phyloP scores from a whole-genome alignment of 495 filamentous ascomycete species.

The Zalerion maritima region DNA sequence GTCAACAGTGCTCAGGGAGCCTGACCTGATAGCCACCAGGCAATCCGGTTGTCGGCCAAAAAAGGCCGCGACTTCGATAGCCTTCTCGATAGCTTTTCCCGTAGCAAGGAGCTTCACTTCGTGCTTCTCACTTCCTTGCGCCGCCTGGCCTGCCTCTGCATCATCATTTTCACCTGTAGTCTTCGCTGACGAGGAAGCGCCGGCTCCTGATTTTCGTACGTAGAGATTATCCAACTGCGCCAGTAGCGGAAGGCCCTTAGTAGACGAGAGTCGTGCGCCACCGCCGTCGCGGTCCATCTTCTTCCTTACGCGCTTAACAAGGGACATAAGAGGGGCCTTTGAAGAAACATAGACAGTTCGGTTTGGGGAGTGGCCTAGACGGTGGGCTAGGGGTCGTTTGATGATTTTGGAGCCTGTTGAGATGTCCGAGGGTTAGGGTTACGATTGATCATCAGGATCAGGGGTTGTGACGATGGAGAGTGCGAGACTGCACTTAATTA shows the following conservation, averaged over 20 bases:
- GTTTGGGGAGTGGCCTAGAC: slow-evolving; percentile 43
- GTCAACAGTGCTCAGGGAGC: slow-evolving; percentile 54
- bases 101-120: slow-evolving; percentile 66
- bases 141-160: slow-evolving; percentile 6
- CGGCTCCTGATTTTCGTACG: slow-evolving; percentile 25
- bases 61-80: slow-evolving; percentile 45
- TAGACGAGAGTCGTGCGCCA: slow-evolving; percentile 13
- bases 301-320: slow-evolving; percentile 64
- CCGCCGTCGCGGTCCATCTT: slow-evolving; percentile 56
- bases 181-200: slow-evolving; percentile 22
- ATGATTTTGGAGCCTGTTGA: slow-evolving; percentile 30
- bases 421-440: background rate
- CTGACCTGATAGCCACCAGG: slow-evolving; percentile 42
- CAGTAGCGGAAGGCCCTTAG: slow-evolving; percentile 23
- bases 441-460: background rate
- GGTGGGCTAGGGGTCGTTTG: slow-evolving; percentile 62
- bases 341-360: slow-evolving; percentile 60
- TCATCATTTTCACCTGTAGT: slow-evolving; percentile 1
- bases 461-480: slow-evolving; percentile 2
- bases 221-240: slow-evolving; percentile 20
- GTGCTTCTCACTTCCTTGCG: slow-evolving; percentile 21
- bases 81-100: slow-evolving; percentile 63
- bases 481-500: slow-evolving; percentile 16
- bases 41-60: slow-evolving; percentile 47
- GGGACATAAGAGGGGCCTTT: slow-evolving; percentile 63